A percentile compares a stretch with the other conserved stretches of the same genome.
These are phyloP conservation scores for Kuraishia floccosa DNA, from an alignment of 805 yeast genomes.

Conservation along the genomic window DNA sequence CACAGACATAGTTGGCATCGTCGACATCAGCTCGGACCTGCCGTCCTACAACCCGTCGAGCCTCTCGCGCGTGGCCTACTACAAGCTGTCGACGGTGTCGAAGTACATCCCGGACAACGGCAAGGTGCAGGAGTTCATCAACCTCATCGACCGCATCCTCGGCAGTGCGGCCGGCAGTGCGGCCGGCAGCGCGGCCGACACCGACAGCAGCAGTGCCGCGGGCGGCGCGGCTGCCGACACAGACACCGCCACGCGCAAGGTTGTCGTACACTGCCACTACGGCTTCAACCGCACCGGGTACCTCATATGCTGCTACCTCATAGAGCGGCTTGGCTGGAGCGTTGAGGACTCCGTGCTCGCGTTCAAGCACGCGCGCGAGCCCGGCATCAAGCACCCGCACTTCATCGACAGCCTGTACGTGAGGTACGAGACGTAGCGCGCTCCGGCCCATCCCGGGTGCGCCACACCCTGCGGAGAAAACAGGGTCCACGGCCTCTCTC, in stretches of 20 bases:
- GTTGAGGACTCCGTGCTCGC: conserved; percentile 55
- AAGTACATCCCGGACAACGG: conserved; percentile 60
- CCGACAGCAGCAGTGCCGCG: no score
- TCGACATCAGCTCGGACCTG: conserved; percentile 59
- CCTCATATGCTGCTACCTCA: conserved; percentile 55
- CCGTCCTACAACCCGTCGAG: conserved; percentile 62
- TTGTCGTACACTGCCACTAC: conserved; percentile 72
- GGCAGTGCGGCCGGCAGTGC: conserved; percentile 8
- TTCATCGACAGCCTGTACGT: conserved; percentile 64
- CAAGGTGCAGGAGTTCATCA: conserved; percentile 46
- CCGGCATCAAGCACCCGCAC: conserved; percentile 72
- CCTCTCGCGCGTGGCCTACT: conserved; percentile 42
- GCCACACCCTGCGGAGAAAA: no score
- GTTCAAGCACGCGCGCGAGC: conserved; percentile 44
- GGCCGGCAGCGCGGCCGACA: conserved; percentile 3
- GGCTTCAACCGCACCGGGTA: conserved; percentile 77
- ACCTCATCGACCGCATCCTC: conserved; percentile 34
- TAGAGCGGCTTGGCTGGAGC: conserved; percentile 46
- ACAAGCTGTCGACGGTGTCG: conserved; percentile 69
- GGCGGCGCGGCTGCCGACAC: conserved; percentile 3
- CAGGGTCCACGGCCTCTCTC: no score
- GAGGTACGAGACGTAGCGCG: conserved; percentile 32
- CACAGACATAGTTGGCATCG: conserved; percentile 42
- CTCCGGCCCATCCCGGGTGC: no score
- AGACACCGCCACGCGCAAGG: conserved; percentile 20